phyloP scores from a whole-genome alignment of 495 filamentous ascomycete genomes.

The Aspergillus bertholletiae region DNA sequence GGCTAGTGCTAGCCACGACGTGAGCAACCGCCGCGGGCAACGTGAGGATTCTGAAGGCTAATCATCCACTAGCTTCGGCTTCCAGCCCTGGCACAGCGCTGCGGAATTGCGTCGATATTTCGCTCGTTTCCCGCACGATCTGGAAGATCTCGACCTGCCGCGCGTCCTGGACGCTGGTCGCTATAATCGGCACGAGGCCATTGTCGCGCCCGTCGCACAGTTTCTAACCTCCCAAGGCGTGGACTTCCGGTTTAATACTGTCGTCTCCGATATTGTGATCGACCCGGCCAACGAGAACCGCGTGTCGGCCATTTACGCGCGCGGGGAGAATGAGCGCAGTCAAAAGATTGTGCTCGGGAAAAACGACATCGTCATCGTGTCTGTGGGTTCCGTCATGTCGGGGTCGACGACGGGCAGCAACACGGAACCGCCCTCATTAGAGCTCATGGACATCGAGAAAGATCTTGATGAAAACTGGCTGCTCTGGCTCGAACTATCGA shows the following conservation, averaged over 20 bases:
- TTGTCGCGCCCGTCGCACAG: constrained; percentile 33
- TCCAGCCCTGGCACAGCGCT: constrained; percentile 41
- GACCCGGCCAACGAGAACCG: constrained; percentile 9
- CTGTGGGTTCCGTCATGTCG: constrained; percentile 26
- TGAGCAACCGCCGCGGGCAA: constrained; percentile 5
- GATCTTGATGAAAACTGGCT: constrained; percentile 33
- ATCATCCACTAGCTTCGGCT: constrained; percentile 24
- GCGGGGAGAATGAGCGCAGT: constrained; percentile 8
- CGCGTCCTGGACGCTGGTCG: constrained; percentile 25
- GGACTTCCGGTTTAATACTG: constrained; percentile 39
- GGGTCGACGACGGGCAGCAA: constrained; percentile 25
- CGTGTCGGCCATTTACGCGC: constrained; percentile 3
- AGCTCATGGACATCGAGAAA: constrained; percentile 19
- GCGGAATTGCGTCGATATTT: constrained; percentile 31
- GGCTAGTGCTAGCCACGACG: constrained; percentile 36
- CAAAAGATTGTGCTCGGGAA: constrained; percentile 11
- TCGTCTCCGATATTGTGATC: constrained; percentile 25
- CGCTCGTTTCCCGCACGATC: constrained; percentile 21
- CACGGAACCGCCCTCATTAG: constrained; percentile 13
- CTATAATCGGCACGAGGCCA: constrained; percentile 39
- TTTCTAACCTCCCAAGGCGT: constrained; percentile 37
- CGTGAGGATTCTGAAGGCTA: not conserved
- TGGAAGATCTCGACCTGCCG: constrained; percentile 23
- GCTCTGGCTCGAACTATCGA: constrained; percentile 27
- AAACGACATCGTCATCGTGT: constrained; percentile 29